These are phyloP conservation scores for Chrysophaeum taylorii DNA, from an alignment of 352 stramenopile genomes.

Conservation along the genomic window DNA sequence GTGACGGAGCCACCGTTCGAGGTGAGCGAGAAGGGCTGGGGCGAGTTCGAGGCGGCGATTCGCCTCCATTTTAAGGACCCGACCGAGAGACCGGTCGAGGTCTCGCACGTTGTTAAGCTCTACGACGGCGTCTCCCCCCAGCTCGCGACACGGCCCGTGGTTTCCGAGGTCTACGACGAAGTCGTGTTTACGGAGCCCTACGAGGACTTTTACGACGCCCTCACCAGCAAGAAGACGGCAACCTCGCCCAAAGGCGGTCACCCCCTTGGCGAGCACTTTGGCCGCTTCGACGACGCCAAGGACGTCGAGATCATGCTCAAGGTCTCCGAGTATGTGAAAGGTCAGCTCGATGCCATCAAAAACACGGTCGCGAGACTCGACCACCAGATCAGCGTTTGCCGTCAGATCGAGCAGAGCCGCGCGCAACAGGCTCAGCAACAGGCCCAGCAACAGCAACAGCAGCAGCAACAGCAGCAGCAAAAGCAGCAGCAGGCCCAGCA, in stretches of 20 bases:
- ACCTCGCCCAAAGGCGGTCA: conserved; percentile 25
- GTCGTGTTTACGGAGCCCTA: conserved; percentile 93
- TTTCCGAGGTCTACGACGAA: conserved; percentile 92
- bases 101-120: conserved; percentile 54
- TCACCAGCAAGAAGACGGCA: conserved; percentile 38
- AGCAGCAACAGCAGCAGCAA: background rate
- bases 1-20: conserved; percentile 85
- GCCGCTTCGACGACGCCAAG: conserved; percentile 69
- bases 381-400: background rate
- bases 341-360: conserved; percentile 39
- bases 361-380: conserved; percentile 15
- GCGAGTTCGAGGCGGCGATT: conserved; percentile 92
- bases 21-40: conserved; percentile 89
- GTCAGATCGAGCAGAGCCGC: conserved; percentile 1
- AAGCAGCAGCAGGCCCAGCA: background rate
- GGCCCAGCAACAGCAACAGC: background rate
- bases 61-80: conserved; percentile 88
- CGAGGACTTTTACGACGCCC: conserved; percentile 83
- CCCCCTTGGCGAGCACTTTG: conserved; percentile 66
- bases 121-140: conserved; percentile 35
- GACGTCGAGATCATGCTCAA: conserved; percentile 66
- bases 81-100: conserved; percentile 72
- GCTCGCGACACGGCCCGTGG: conserved; percentile 66
- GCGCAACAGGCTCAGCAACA: background rate
- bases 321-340: conserved; percentile 58